Conservation (phyloP, 2,329 filamentous ascomycete species). For the Metarhizium album region DNA sequence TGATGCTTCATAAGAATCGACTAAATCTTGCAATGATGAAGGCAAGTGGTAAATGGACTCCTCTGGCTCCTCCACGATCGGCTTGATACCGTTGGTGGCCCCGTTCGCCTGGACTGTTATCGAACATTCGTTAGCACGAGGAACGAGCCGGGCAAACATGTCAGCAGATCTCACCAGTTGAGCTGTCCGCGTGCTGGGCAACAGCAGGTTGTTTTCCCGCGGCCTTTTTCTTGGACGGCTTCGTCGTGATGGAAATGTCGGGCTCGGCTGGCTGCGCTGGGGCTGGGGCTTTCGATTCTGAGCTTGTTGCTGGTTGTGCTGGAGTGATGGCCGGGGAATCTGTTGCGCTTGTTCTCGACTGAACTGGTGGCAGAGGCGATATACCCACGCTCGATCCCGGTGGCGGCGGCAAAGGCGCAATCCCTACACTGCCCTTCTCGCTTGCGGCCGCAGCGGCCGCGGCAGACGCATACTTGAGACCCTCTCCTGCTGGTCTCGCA, state of each 20-base stretch:
- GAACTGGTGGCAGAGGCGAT: constrained; percentile 38
- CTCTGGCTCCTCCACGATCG: constrained; percentile 30
- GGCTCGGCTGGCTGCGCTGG: constrained; percentile 14
- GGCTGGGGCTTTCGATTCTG: constrained; percentile 6
- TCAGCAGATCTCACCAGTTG: constrained; percentile 28
- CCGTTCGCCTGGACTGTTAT: constrained; percentile 36
- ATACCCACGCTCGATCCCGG: constrained; percentile 48
- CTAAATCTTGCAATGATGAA: constrained; percentile 74
- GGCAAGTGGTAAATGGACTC: constrained; percentile 91
- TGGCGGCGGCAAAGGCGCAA: constrained; percentile 85
- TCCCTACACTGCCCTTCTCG: constrained; percentile 80
- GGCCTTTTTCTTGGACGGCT: constrained; percentile 29
- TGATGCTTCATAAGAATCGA: constrained; percentile 81
- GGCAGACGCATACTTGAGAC: constrained; percentile 91
- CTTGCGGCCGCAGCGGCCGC: constrained; percentile 86
- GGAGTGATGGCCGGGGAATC: constrained; percentile 41
- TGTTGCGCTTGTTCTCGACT: constrained; percentile 43
- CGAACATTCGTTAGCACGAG: not conserved
- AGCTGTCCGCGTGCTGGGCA: constrained; percentile 30
- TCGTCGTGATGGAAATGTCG: constrained; percentile 16
- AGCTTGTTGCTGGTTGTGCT: constrained; percentile 32
- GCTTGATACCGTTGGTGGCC: constrained; percentile 39
- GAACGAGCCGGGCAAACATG: not conserved
- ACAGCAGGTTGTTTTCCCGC: constrained; percentile 32
- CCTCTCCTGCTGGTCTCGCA: constrained; percentile 74